Percentiles rank a stretch among this genome's conserved stretches.
Evolutionary conservation across 2,329 filamentous ascomycete genomes (phyloP).

Genomic region (Coniochaeta prunicola): DNA sequence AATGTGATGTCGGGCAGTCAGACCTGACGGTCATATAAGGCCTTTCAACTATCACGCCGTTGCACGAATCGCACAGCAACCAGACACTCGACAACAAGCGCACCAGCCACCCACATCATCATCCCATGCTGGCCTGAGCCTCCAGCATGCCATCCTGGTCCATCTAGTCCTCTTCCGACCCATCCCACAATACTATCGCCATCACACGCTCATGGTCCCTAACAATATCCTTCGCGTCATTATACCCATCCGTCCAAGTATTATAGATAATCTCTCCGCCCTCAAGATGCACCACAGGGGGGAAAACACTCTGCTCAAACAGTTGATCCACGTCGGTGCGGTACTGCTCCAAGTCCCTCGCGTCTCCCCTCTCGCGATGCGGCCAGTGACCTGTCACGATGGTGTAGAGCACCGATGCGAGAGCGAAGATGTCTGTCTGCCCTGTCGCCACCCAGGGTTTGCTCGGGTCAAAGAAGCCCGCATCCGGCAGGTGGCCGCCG

Average conservation of each 20-base stretch:
- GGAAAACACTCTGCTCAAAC: not conserved
- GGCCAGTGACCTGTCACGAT: slow-evolving; percentile 15
- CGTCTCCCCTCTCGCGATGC: not conserved
- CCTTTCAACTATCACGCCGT: not conserved
- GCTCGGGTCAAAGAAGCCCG: slow-evolving; percentile 11
- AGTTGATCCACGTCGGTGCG: not conserved
- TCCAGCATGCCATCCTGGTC: not conserved
- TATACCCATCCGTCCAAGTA: not conserved
- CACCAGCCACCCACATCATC: not conserved
- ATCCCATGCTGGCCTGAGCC: not conserved
- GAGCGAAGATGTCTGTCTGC: slow-evolving; percentile 14
- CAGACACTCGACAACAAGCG: not conserved
- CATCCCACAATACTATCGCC: not conserved
- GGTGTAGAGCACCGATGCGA: slow-evolving; percentile 15
- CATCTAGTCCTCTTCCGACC: not conserved
- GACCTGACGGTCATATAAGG: not conserved
- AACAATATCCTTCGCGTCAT: not conserved
- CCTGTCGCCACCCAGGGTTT: slow-evolving; percentile 8
- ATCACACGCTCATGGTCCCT: not conserved
- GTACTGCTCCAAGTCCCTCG: not conserved
- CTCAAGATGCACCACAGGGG: not conserved
- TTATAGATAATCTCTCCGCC: not conserved
- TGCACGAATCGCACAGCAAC: not conserved
- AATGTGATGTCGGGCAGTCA: not conserved
- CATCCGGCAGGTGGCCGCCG: slow-evolving; percentile 7